phyloP scores from a whole-genome alignment of 805 yeast species.

The Wickerhamiella shivajii region DNA sequence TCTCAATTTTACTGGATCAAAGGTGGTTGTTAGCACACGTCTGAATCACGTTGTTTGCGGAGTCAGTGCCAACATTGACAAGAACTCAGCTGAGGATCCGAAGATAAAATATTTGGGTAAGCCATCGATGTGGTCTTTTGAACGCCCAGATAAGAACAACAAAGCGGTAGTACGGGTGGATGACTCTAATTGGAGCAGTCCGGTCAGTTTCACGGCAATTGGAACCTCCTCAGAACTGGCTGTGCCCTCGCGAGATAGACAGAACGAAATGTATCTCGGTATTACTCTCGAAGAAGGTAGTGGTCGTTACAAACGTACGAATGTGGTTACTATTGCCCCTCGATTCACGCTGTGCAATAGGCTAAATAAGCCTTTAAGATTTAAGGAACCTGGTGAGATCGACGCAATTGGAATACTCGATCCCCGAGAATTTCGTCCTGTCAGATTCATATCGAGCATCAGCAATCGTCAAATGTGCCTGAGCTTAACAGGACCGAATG shows the following conservation, averaged over 20 bases:
- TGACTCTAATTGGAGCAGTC: conserved; percentile 57
- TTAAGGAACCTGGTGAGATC: conserved; percentile 18
- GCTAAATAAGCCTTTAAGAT: conserved; percentile 36
- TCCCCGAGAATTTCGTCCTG: conserved; percentile 37
- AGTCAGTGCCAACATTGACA: background rate
- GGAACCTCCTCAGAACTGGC: conserved; percentile 60
- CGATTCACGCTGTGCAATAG: conserved; percentile 62
- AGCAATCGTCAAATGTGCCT: conserved; percentile 17
- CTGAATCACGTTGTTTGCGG: conserved; percentile 37
- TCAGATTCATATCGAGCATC: conserved; percentile 37
- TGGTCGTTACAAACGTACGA: conserved; percentile 65
- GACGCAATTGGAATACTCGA: conserved; percentile 24
- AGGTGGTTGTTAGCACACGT: conserved; percentile 41
- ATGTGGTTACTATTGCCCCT: conserved; percentile 69
- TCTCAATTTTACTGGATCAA: conserved; percentile 63
- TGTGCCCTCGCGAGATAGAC: conserved; percentile 24
- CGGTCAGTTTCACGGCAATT: conserved; percentile 74
- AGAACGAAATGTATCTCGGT: conserved; percentile 58
- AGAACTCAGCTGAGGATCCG: conserved; percentile 5
- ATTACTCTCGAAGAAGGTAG: conserved; percentile 53
- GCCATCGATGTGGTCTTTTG: conserved; percentile 82
- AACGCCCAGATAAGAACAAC: conserved; percentile 42
- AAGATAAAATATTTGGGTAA: conserved; percentile 10
- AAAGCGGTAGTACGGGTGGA: conserved; percentile 53
- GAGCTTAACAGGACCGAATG: conserved; percentile 32